Evolutionary conservation across 225 moss, liverwort and hornwort genomes (phyloP).

Genomic region (Straminergon stramineum): DNA sequence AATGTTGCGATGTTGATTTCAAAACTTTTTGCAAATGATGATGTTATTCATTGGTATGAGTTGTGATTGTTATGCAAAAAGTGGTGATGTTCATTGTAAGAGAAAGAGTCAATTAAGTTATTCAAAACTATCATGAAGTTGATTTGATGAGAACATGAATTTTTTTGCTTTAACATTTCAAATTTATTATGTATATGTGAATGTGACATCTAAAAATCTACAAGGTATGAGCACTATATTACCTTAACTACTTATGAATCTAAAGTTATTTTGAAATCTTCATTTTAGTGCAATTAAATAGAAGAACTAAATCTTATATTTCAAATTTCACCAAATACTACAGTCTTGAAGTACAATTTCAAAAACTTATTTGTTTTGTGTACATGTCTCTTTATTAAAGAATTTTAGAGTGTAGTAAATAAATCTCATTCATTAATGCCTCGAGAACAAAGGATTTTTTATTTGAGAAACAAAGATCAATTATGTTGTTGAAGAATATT

Average conservation of each 20-base stretch:
- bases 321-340: not conserved
- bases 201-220: not conserved
- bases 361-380: not conserved
- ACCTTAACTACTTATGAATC: not conserved
- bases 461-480: not conserved
- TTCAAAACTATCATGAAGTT: too few relatives aligned
- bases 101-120: not conserved
- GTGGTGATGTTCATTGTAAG: not conserved
- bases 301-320: not conserved
- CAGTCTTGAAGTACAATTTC: not conserved
- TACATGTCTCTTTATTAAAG: not conserved
- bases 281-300: not conserved
- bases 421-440: not conserved
- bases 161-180: not conserved
- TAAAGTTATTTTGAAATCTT: not conserved
- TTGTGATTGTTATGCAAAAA: not conserved
- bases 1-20: not conserved
- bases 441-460: not conserved
- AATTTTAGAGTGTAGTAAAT: not conserved
- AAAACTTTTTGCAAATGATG: not conserved
- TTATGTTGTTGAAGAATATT: not conserved
- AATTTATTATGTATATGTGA: not conserved
- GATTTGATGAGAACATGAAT: not conserved
- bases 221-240: too few relatives aligned
- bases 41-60: not conserved